A percentile compares a stretch with the other conserved stretches of the same genome.
Evolutionary conservation across 306 rosid genomes (phyloP).

Genomic region (Cucurbita moschata): DNA sequence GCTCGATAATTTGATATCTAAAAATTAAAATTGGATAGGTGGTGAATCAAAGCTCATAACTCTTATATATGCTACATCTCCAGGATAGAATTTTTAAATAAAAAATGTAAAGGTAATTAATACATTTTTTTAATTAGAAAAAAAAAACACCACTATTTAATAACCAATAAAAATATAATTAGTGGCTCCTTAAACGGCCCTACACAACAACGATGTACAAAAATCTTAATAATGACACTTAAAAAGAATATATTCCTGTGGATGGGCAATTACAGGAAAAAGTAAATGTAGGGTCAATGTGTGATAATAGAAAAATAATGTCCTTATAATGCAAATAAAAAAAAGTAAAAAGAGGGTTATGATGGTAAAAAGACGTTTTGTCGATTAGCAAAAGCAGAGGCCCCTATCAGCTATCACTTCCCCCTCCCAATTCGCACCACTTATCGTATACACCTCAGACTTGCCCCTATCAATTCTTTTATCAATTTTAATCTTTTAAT

Average conservation of each 20-base stretch:
- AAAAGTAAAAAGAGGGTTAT: slow-evolving; percentile 1
- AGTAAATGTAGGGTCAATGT: not conserved
- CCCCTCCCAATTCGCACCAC: not conserved
- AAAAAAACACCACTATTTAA: not conserved
- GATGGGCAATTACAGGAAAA: not conserved
- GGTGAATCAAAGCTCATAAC: no score
- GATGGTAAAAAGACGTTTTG: slow-evolving; percentile 15
- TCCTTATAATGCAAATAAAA: not conserved
- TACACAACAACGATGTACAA: no score
- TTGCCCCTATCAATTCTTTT: slow-evolving; percentile 1
- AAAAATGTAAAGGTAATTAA: no score
- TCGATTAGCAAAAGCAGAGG: slow-evolving; percentile 16
- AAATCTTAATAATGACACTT: not conserved
- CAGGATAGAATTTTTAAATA: no score
- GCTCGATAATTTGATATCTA: no score
- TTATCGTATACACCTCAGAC: not conserved
- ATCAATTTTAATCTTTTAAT: not conserved
- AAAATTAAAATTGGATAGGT: no score
- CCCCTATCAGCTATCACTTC: slow-evolving; percentile 25
- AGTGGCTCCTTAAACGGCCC: no score
- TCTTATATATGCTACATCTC: no score
- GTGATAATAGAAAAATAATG: not conserved
- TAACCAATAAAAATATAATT: not conserved
- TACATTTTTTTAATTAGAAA: not conserved
- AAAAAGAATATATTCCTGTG: not conserved